Evolutionary conservation across 192 early-diverging fungal genomes (phyloP).

Genomic region (Backusella circina): DNA sequence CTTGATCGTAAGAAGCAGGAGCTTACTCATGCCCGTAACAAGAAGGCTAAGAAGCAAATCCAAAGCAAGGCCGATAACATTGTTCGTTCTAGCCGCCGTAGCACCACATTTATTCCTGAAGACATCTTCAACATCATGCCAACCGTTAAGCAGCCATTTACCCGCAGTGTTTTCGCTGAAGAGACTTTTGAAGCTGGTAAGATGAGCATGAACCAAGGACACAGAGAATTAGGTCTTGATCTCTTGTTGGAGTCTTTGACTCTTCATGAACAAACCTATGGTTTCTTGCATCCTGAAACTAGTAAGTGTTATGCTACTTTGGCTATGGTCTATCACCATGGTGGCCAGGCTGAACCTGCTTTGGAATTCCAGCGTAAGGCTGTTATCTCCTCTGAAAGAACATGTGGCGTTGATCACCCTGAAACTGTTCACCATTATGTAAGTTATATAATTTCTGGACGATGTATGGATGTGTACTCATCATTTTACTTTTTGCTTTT

Average conservation of each 20-base stretch:
- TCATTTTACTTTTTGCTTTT: conserved; percentile 10
- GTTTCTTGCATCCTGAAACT: conserved; percentile 87
- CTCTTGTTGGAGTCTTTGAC: conserved; percentile 77
- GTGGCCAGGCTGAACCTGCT: conserved; percentile 56
- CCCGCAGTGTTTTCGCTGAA: conserved; percentile 75
- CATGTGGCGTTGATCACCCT: conserved; percentile 79
- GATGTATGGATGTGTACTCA: neutral
- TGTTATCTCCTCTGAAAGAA: conserved; percentile 81
- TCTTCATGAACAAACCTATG: conserved; percentile 92
- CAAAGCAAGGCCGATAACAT: neutral
- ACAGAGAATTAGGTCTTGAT: conserved; percentile 78
- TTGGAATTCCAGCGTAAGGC: conserved; percentile 77
- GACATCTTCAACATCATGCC: conserved; percentile 75
- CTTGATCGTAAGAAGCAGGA: conserved; percentile 6
- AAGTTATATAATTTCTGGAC: conserved; percentile 12
- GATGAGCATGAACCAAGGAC: conserved; percentile 71
- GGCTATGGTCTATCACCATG: conserved; percentile 79
- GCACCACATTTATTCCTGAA: conserved; percentile 55
- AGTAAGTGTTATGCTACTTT: conserved; percentile 80
- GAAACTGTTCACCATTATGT: conserved; percentile 89
- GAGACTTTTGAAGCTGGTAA: conserved; percentile 87
- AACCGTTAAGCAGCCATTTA: conserved; percentile 65
- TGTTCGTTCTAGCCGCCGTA: conserved; percentile 26
- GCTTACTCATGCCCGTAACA: conserved; percentile 4
- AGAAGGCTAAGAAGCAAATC: conserved; percentile 27